These are phyloP conservation scores for Hemileccinum rubropunctum DNA, from an alignment of 768 basidiomycete species.

Conservation along the genomic window DNA sequence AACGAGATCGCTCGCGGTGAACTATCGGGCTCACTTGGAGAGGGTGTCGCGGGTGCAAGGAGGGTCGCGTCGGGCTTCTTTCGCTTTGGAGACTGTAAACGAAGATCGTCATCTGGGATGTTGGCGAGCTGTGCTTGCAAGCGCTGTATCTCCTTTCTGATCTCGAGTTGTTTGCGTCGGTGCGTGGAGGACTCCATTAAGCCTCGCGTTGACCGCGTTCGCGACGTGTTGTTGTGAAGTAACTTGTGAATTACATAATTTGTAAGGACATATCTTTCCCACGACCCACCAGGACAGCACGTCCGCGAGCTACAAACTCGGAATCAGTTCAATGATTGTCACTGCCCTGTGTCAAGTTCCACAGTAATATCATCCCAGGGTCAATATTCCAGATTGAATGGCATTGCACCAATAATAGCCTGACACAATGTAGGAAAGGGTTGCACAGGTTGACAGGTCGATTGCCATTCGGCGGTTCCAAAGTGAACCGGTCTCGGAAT, in stretches of 20 bases:
- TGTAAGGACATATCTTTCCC: conserved; percentile 5
- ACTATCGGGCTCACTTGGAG: conserved; percentile 54
- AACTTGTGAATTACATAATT: conserved; percentile 19
- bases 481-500: conserved; percentile 25
- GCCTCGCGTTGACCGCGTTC: conserved; percentile 18
- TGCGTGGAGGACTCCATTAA: conserved; percentile 56
- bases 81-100: conserved; percentile 45
- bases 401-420: conserved; percentile 8
- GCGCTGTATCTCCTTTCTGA: conserved; percentile 52
- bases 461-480: conserved; percentile 2
- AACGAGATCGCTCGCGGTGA: not conserved
- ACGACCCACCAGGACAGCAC: conserved; percentile 5
- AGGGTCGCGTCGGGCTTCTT: conserved; percentile 40
- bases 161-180: conserved; percentile 45
- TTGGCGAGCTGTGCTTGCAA: conserved; percentile 55
- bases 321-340: conserved; percentile 11
- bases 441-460: conserved; percentile 12
- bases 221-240: conserved; percentile 25
- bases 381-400: not conserved
- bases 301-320: not conserved
- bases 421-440: conserved; percentile 5
- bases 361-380: conserved; percentile 7
- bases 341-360: conserved; percentile 5
- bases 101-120: conserved; percentile 24
- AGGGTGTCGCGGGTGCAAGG: conserved; percentile 53